Conservation (phyloP, 768 basidiomycete species). For the Podaxis mareebaensis region DNA sequence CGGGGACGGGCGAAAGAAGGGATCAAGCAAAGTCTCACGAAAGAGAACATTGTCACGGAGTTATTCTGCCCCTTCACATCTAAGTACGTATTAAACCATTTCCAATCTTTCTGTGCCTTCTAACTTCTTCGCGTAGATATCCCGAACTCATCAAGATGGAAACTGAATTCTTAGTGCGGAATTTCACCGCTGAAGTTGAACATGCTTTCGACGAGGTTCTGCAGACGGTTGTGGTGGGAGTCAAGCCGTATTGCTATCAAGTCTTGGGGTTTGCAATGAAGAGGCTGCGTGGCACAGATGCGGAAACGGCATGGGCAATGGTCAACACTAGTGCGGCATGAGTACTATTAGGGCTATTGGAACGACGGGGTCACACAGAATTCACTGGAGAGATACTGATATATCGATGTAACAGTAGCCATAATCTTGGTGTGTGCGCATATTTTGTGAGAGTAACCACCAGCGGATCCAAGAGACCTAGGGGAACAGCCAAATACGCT, state of each 20-base stretch:
- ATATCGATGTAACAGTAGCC: no score
- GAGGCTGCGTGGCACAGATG: conserved; percentile 2
- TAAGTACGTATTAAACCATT: background rate
- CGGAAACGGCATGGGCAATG: background rate
- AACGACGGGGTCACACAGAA: background rate
- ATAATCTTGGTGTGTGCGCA: no score
- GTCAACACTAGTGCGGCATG: background rate
- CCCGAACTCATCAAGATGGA: conserved; percentile 9
- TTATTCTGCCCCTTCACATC: conserved; percentile 16
- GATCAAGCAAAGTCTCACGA: background rate
- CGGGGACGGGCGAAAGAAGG: conserved; percentile 7
- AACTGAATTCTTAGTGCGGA: background rate
- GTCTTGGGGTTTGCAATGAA: conserved; percentile 3
- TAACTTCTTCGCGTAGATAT: background rate
- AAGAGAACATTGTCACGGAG: conserved; percentile 17
- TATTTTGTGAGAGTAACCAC: no score
- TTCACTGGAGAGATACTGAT: no score
- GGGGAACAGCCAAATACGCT: no score
- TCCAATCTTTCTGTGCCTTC: no score
- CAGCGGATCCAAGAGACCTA: no score
- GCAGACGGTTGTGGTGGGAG: background rate
- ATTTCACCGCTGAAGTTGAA: conserved; percentile 8
- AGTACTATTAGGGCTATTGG: background rate
- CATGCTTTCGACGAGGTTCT: conserved; percentile 7
- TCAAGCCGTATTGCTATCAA: conserved; percentile 1